Evolutionary conservation across 495 filamentous ascomycete species (phyloP), one percentile per base, ranked within the genome.

Genomic region (Aspergillus egyptiacus): DNA sequence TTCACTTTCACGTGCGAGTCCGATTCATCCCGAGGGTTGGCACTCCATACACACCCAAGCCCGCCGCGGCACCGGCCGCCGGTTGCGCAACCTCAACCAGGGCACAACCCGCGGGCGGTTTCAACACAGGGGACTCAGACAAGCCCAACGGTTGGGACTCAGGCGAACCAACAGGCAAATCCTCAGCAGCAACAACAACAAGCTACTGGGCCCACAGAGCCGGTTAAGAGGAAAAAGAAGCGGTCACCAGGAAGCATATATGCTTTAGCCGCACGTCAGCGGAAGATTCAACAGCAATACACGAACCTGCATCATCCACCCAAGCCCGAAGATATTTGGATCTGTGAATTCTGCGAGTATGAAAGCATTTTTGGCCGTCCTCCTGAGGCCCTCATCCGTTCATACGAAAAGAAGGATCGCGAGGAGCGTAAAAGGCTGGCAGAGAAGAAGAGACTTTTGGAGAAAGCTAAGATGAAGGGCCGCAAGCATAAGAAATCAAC

Each of bases 391-490:
- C 67, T 97, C 41, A 89, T 96, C 49, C 79, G 87, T 30, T 85
- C 91, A 55, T 97, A 96, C 57, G 91, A 97, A 67, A 85, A 91
- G 65, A 96, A 95, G 62, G 91, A 96, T 62, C 82, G 89, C 15
- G 84, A 85, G 46, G 85, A 89, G 62, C 84, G 87, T 32, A 86
- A 89, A 62, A 77, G 83, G 37, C 70, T 89, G 53, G 85, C 85
- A 13, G 89, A 95, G 68, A 87, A 89, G 62, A 79, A 84, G 48
- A 76, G 91, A 22, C 73, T 96, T 34, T 67, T 96, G 42, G 91
- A 97, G 68, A 94, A 95, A 62, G 89, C 93, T 25, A 95, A 95
- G 72, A 90, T 91, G 81, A 95, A 94, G 61, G 86, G 86, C 41
- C 80, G 89, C 27, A 96, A 95, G 74, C 75, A 77, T 28, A 85